Evolutionary conservation across 441 rosid genomes (phyloP).

Genomic region (Corymbia calophylla): DNA sequence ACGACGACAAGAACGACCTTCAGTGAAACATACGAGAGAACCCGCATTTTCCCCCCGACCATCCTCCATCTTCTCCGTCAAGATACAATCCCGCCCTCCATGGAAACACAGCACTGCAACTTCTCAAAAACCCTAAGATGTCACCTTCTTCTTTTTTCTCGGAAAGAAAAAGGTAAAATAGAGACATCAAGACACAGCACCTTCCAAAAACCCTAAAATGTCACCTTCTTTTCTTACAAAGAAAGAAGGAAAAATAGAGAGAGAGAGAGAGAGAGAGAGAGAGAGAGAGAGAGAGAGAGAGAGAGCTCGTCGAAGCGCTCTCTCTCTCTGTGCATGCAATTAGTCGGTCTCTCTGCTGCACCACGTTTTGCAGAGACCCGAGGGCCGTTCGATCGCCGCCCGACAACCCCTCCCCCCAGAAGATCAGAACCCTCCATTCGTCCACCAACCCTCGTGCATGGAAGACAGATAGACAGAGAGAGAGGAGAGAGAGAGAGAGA

Average conservation of each 20-base stretch:
- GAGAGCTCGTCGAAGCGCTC: too few relatives aligned
- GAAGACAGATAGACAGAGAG: conserved; percentile 2
- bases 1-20: neutral
- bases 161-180: neutral
- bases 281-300: too few relatives aligned
- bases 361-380: neutral
- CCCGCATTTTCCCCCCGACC: neutral
- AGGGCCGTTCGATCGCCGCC: neutral
- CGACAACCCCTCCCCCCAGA: neutral
- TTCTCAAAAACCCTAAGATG: neutral
- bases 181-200: neutral
- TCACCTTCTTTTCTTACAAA: neutral
- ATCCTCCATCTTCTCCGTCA: neutral
- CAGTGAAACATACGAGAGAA: neutral
- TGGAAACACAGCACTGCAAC: neutral
- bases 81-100: neutral
- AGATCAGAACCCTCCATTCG: conserved; percentile 14
- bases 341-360: neutral
- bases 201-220: neutral
- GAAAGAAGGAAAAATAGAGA: neutral
- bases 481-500: neutral
- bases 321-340: neutral
- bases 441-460: conserved; percentile 17
- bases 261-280: neutral
- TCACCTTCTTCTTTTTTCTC: neutral